Percentiles rank a stretch among this genome's conserved stretches.
Evolutionary conservation across 2,329 filamentous ascomycete species (phyloP).

Genomic region (Calonectria honghensis): DNA sequence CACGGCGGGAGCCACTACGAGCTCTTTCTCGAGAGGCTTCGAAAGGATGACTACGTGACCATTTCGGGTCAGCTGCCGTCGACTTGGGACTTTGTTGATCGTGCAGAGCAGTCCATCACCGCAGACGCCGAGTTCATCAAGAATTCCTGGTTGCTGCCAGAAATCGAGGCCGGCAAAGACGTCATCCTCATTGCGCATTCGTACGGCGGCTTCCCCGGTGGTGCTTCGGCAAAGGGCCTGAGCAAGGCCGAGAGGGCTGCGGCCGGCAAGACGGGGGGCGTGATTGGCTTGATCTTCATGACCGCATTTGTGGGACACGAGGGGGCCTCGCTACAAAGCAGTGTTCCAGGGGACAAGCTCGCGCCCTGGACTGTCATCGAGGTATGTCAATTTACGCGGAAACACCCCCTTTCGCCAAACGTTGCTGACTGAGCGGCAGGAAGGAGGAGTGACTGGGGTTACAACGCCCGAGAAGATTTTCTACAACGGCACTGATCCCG

Average conservation of each 20-base stretch:
- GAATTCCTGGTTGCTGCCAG: conserved; percentile 24
- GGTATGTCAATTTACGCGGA: neutral
- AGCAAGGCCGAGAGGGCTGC: conserved; percentile 43
- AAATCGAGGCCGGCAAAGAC: conserved; percentile 47
- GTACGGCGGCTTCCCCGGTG: conserved; percentile 47
- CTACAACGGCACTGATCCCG: conserved; percentile 30
- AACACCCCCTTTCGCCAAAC: neutral
- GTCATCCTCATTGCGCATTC: conserved; percentile 51
- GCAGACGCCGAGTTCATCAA: conserved; percentile 36
- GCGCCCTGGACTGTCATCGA: conserved; percentile 23
- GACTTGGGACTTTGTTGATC: conserved; percentile 28
- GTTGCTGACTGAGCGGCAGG: neutral
- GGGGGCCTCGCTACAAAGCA: conserved; percentile 28
- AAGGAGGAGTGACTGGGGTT: conserved; percentile 16
- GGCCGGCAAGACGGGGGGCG: conserved; percentile 34
- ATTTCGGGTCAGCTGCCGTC: conserved; percentile 34
- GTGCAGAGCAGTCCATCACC: conserved; percentile 10
- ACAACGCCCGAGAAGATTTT: conserved; percentile 68
- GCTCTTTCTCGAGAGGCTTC: conserved; percentile 25
- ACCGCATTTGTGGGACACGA: conserved; percentile 38
- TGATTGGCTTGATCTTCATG: conserved; percentile 42
- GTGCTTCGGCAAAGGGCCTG: conserved; percentile 41
- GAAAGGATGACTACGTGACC: conserved; percentile 36
- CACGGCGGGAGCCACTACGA: conserved; percentile 36
- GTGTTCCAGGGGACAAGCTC: conserved; percentile 23